phyloP scores from a whole-genome alignment of 495 filamentous ascomycete species.

The Neurospora sp. region DNA sequence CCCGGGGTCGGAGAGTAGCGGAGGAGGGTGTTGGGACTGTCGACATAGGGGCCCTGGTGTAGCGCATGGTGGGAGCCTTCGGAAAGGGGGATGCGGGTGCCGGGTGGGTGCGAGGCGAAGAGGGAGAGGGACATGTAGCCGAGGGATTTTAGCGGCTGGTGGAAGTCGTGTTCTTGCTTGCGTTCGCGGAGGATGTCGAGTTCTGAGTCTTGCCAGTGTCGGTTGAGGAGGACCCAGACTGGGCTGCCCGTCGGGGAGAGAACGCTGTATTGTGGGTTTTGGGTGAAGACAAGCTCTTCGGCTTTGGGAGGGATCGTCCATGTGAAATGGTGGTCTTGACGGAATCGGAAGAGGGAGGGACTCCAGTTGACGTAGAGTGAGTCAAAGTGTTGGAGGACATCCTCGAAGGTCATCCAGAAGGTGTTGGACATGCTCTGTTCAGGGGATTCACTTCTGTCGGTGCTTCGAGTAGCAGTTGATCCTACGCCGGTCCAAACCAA shows the following conservation, averaged over 20 bases:
- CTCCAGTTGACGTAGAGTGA: conserved; percentile 98
- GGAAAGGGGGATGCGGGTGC: conserved; percentile 60
- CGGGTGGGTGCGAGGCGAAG: conserved; percentile 50
- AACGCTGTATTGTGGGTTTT: conserved; percentile 77
- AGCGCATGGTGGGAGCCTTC: conserved; percentile 44
- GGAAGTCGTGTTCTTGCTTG: conserved; percentile 13
- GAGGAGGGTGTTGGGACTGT: conserved; percentile 85
- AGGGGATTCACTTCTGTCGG: conserved; percentile 1
- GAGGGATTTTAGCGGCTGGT: conserved; percentile 30
- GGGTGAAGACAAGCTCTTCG: conserved; percentile 53
- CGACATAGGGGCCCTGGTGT: conserved; percentile 72
- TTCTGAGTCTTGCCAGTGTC: conserved; percentile 59
- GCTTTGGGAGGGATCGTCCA: conserved; percentile 64
- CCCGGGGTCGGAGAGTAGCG: conserved; percentile 52
- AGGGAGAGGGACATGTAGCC: conserved; percentile 84
- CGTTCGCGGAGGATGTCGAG: conserved; percentile 29
- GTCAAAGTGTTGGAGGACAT: conserved; percentile 81
- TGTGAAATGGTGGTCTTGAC: conserved; percentile 80
- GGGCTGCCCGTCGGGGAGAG: conserved; percentile 43
- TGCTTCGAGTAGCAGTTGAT: conserved; percentile 18
- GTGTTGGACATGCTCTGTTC: conserved; percentile 45
- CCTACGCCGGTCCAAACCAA: conserved; percentile 47
- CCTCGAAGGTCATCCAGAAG: conserved; percentile 86
- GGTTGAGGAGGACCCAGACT: conserved; percentile 76
- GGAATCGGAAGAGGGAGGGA: conserved; percentile 66